Base-by-base conservation (phyloP, 2,329 filamentous ascomycete genomes). In the Aspergillus nomiae region DNA sequence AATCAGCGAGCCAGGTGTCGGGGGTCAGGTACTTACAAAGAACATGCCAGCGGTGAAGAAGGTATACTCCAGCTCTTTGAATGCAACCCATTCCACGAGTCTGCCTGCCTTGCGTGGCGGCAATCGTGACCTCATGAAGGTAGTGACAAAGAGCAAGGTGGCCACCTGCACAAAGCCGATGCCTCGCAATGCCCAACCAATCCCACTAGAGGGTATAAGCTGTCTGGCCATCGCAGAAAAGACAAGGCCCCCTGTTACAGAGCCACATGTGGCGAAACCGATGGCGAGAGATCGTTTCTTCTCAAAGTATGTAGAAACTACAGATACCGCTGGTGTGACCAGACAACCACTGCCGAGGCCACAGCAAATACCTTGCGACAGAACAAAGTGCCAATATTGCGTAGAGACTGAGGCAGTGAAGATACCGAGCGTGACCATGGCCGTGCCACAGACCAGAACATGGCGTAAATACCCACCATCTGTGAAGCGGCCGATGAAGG, bases 31-130 rank as follows among this genome's bases (percentile, higher is more conserved):
- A 16, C 48, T 5, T 53, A 53, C 48, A 61, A 81, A 75, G 58
- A 81, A 81, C 65, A 81, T 79, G 5, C 82, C 82, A 8, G 79
- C 61, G 2, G 78, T 73, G 65, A 84, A 84, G 9, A 84, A 71
- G 0, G 81, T 71, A 64, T 88, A 90, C n/a, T 85, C 79, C 0
- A 78, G 68, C 70, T 90, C 87, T 56, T 73, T 79, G 67, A 90
- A 88, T 0, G 86, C 86, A 1, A 74, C 76, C 81, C 80, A 83
- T 56, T 89, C 87, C 8, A 89, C 75, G 11, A 87, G 60, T 0
- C 82, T 81, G 0, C 85, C 86, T 0, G 79, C 69, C 63, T 78
- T 83, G 34, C 85, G 74, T 0, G 85, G 83, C 12, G 83, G 80
- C 9, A 88, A 72, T 16, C 84, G 76, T 5, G 81, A 76, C 58